Evolutionary conservation across 1,139 yeast genomes (phyloP), one percentile per base, ranked within the genome.

Genomic region (Yarrowia galli): DNA sequence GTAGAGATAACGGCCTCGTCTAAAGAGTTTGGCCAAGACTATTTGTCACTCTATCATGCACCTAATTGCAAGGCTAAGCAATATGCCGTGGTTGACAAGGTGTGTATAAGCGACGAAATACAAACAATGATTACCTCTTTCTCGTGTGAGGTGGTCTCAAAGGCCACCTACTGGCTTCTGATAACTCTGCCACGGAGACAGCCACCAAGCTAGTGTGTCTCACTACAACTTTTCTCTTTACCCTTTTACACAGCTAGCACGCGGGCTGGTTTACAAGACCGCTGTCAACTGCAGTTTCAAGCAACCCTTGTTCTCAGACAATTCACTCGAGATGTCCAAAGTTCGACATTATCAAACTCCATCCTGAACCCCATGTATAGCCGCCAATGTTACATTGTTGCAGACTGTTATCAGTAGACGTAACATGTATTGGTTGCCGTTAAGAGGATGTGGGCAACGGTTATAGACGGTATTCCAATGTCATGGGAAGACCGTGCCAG

Each of bases 331-430:
- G 49, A 23, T 3, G 12, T 22, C 18, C 49, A 45, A 45, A 45
- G 49, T 45, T 45, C 32, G 28, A n/a, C 23, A 6, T 20, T 23
- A 45, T 23, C 32, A 23, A 45, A 45, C 49, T 15, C 18, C 18
- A 9, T 45, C 32, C 4, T 45, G 10, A 18, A 18, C 23, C 15
- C 18, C 45, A 18, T 10, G 22, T n/a, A 43, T 16, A n/a, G 18
- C 45, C 6, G 23, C 15, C 40, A n/a, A 43, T 43, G 48, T 43
- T 20, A 20, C 48, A 43, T 43, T 43, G 28, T 43, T 43, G 45
- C 45, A 40, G 45, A n/a, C 45, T 18, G 4, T 18, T n/a, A 40
- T 40, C 45, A 40, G 40, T 6, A 35, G 15, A 35, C n/a, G n/a
- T n/a, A n/a, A n/a, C n/a, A n/a, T n/a, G n/a, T n/a, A n/a, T n/a